Conservation (phyloP, 2,329 filamentous ascomycete species). For the Tolypocladium album region DNA sequence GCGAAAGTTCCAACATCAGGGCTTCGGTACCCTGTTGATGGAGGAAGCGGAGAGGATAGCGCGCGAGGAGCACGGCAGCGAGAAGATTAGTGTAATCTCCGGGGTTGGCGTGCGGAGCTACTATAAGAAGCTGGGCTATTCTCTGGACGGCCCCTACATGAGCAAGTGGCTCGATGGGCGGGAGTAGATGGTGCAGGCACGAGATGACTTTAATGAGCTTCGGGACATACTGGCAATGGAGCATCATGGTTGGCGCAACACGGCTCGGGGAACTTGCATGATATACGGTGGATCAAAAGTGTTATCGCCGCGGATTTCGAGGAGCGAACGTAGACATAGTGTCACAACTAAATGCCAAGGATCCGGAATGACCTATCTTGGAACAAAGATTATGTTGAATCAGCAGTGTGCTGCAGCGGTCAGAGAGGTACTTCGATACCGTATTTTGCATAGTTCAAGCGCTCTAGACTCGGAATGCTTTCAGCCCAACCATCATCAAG, state of each 20-base stretch:
- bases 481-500: no score
- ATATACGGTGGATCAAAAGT: neutral
- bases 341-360: neutral
- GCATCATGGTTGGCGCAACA: neutral
- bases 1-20: slow-evolving; percentile 96
- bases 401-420: no score
- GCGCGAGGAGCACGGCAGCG: slow-evolving; percentile 83
- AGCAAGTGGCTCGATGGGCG: slow-evolving; percentile 51
- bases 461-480: no score
- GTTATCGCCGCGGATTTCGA: neutral
- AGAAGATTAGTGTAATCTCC: slow-evolving; percentile 95
- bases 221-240: neutral
- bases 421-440: neutral
- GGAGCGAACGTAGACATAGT: neutral
- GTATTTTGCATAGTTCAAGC: neutral
- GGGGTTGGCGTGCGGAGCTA: slow-evolving; percentile 94
- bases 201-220: neutral
- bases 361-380: neutral
- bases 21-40: slow-evolving; percentile 93
- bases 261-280: neutral
- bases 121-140: slow-evolving; percentile 87
- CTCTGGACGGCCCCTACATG: slow-evolving; percentile 83
- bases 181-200: slow-evolving; percentile 8
- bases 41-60: slow-evolving; percentile 96
- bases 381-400: neutral